Conservation (phyloP, 2,329 filamentous ascomycete species). For the Colletotrichum noveboracense region DNA sequence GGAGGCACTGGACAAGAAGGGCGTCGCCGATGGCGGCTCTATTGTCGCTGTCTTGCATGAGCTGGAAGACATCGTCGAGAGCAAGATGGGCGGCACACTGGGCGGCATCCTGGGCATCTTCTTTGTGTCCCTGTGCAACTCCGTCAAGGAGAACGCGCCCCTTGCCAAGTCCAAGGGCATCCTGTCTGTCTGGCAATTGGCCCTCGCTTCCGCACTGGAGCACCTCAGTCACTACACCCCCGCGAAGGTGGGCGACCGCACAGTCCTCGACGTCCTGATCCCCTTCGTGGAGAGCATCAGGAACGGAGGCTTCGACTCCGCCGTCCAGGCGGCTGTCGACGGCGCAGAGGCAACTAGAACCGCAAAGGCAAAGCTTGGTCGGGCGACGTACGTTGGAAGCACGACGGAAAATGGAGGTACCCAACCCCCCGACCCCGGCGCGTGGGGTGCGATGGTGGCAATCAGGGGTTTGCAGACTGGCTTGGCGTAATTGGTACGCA, state of each 20-base stretch:
- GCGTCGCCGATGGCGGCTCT: conserved; percentile 48
- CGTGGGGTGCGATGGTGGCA: conserved; percentile 69
- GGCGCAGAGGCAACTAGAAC: conserved; percentile 69
- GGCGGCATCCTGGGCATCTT: conserved; percentile 61
- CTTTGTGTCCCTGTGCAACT: conserved; percentile 44
- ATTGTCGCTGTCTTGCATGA: conserved; percentile 52
- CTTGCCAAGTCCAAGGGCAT: conserved; percentile 30
- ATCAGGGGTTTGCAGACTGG: conserved; percentile 43
- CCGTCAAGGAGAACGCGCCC: conserved; percentile 31
- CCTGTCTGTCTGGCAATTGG: conserved; percentile 47
- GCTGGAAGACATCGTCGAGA: conserved; percentile 60
- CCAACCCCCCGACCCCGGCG: conserved; percentile 66
- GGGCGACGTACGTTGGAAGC: conserved; percentile 71
- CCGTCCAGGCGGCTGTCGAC: conserved; percentile 61
- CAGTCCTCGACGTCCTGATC: conserved; percentile 62
- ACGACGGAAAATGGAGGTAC: conserved; percentile 57
- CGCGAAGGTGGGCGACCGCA: conserved; percentile 60
- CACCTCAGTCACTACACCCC: conserved; percentile 59
- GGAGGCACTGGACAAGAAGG: conserved; percentile 45
- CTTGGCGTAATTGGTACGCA: neutral
- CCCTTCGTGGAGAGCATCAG: conserved; percentile 56
- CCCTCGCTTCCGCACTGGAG: conserved; percentile 46
- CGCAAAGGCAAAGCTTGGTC: conserved; percentile 68
- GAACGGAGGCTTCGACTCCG: conserved; percentile 56
- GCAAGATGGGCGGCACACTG: conserved; percentile 58